Evolutionary conservation across 805 yeast species (phyloP).

Genomic region (Hanseniaspora mollemarum): DNA sequence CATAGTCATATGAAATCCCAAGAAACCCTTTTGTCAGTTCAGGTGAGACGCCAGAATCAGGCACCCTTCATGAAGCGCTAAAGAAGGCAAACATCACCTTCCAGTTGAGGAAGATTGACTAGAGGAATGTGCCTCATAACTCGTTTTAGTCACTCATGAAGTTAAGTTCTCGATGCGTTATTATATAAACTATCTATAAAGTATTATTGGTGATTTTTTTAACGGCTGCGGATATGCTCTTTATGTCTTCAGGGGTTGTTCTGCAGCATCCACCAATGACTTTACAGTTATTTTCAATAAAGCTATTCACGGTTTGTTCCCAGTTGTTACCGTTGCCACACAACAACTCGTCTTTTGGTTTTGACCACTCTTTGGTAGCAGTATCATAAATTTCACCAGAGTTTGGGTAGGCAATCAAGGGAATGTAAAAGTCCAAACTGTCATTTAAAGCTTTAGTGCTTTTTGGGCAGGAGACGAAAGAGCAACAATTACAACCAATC

Average conservation of each 20-base stretch:
- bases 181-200: background rate
- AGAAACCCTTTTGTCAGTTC: too few relatives aligned
- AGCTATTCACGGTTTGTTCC: constrained; percentile 30
- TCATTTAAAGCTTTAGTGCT: constrained; percentile 1
- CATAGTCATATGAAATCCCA: too few relatives aligned
- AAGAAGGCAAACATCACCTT: too few relatives aligned
- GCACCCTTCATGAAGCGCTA: too few relatives aligned
- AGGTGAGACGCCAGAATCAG: too few relatives aligned
- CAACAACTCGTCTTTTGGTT: constrained; percentile 19
- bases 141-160: too few relatives aligned
- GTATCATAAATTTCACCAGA: constrained; percentile 59
- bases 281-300: constrained; percentile 30
- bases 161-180: too few relatives aligned
- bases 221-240: background rate
- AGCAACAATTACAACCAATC: constrained; percentile 61
- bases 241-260: constrained; percentile 42
- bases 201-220: background rate
- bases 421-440: constrained; percentile 4
- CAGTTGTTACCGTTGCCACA: constrained; percentile 16
- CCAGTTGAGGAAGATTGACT: too few relatives aligned
- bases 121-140: too few relatives aligned
- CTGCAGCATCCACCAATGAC: constrained; percentile 71
- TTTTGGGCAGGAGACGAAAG: constrained; percentile 19
- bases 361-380: constrained; percentile 35
- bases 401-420: constrained; percentile 47